Conservation (phyloP, 805 yeast species). For the Teunomyces lycoperdinae region DNA sequence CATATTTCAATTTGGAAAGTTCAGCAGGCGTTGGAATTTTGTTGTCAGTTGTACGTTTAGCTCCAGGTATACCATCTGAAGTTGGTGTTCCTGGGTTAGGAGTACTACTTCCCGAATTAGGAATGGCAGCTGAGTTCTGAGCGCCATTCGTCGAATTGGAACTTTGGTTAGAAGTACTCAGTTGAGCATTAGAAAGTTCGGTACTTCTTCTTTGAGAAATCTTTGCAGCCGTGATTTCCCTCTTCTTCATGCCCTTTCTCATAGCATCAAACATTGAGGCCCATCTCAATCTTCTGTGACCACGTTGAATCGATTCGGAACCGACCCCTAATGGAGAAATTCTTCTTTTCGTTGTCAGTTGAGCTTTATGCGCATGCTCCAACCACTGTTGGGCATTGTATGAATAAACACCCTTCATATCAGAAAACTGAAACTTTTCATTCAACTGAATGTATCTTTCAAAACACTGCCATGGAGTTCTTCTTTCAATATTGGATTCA, state of each 20-base stretch:
- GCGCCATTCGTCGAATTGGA: not conserved
- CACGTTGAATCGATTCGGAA: conserved; percentile 86
- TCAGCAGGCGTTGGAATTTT: conserved; percentile 74
- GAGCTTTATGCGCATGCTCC: conserved; percentile 86
- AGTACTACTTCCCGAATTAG: conserved; percentile 3
- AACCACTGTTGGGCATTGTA: conserved; percentile 86
- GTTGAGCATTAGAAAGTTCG: not conserved
- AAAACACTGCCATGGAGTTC: conserved; percentile 99
- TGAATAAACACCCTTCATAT: conserved; percentile 84
- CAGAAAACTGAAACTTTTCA: conserved; percentile 81
- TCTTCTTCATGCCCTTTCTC: conserved; percentile 81
- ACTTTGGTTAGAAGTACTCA: conserved; percentile 2
- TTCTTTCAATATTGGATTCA: conserved; percentile 83
- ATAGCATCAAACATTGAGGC: conserved; percentile 96
- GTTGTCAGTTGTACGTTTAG: conserved; percentile 36
- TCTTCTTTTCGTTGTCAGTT: conserved; percentile 81
- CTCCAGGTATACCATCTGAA: conserved; percentile 41
- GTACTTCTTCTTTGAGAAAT: conserved; percentile 11
- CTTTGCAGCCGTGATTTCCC: conserved; percentile 61
- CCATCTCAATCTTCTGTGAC: conserved; percentile 89
- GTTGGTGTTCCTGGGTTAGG: conserved; percentile 19
- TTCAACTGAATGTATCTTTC: conserved; percentile 92
- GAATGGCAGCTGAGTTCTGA: conserved; percentile 5
- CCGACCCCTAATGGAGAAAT: conserved; percentile 94
- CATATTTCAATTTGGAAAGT: conserved; percentile 75